Conservation (phyloP, 192 early-diverging fungal species). For the Gaertneriomyces semiglobifer region DNA sequence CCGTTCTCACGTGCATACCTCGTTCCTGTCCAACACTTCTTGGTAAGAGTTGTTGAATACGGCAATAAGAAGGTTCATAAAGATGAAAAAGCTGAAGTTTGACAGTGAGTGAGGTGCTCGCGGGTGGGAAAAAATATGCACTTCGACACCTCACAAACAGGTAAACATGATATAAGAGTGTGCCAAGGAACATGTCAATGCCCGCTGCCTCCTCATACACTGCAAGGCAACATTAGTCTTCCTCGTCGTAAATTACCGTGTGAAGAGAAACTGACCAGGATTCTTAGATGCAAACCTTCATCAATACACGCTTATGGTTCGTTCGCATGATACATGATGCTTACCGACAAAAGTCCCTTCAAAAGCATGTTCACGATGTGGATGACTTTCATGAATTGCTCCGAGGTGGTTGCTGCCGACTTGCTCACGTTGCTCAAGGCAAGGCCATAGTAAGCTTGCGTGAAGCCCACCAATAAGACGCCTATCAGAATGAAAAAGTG, state of each 20-base stretch:
- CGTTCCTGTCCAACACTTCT: slow-evolving; percentile 6
- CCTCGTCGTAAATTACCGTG: no score
- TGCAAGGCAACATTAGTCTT: background rate
- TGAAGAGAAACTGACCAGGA: no score
- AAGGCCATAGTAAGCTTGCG: slow-evolving; percentile 17
- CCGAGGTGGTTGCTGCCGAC: background rate
- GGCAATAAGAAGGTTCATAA: slow-evolving; percentile 26
- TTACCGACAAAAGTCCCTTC: slow-evolving; percentile 10
- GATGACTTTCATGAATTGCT: background rate
- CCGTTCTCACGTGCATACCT: background rate
- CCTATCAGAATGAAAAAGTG: slow-evolving; percentile 26
- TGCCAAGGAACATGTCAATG: slow-evolving; percentile 15
- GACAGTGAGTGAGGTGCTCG: background rate
- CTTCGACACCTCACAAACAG: slow-evolving; percentile 16
- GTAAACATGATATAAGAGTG: slow-evolving; percentile 19
- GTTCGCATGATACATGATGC: background rate
- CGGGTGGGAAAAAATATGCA: background rate
- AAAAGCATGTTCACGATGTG: slow-evolving; percentile 15
- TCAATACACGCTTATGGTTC: no score
- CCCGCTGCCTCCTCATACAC: slow-evolving; percentile 14
- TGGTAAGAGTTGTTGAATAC: slow-evolving; percentile 29
- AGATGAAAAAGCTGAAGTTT: slow-evolving; percentile 9
- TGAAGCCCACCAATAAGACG: slow-evolving; percentile 21
- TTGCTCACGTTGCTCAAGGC: background rate
- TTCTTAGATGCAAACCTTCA: no score